Evolutionary conservation across 1,284 basidiomycete genomes (phyloP), one percentile per base, ranked within the genome.

Genomic region (Irpex sp.): DNA sequence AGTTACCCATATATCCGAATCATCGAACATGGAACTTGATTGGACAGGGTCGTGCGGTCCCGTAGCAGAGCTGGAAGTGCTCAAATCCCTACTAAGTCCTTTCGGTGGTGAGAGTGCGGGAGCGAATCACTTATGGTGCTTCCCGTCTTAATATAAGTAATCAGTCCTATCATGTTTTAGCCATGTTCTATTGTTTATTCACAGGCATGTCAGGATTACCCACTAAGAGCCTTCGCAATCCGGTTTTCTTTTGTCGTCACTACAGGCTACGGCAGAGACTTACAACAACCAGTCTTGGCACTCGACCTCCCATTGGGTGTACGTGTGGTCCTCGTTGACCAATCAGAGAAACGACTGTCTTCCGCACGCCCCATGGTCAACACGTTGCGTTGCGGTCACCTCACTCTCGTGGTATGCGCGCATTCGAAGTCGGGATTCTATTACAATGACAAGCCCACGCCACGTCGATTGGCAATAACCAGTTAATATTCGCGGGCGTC

Each of bases 1-100:
- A 26, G 26, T 26, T 26, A 26, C 26, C 26, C 26, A 26, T 26
- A 26, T 26, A 26, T 26, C 26, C 26, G 26, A 26, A 26, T 26
- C 26, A 26, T 54, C 5, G 69, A 71, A 64, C n/a, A 44, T 31
- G 37, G n/a, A 26, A n/a, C 15, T n/a, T 15, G 31, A n/a, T 17
- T 17, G 26, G n/a, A 31, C 15, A 15, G 26, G 26, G 26, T 26
- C 26, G 26, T 26, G 26, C 26, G 26, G 26, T 26, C 26, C 26
- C 26, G 26, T 26, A 26, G 26, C 26, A 26, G 26, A 26, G 26
- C 26, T 26, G 26, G 26, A 26, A 26, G 26, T 26, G 26, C 26
- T 26, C 26, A 26, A 26, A 26, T 26, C 26, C 26, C 26, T 26
- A 26, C 26, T 26, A 26, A 26, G 26, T 26, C 26, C 26, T 26